These are phyloP conservation scores for Fusarium sp. DNA, from an alignment of 2,329 filamentous ascomycete species.

Conservation along the genomic window DNA sequence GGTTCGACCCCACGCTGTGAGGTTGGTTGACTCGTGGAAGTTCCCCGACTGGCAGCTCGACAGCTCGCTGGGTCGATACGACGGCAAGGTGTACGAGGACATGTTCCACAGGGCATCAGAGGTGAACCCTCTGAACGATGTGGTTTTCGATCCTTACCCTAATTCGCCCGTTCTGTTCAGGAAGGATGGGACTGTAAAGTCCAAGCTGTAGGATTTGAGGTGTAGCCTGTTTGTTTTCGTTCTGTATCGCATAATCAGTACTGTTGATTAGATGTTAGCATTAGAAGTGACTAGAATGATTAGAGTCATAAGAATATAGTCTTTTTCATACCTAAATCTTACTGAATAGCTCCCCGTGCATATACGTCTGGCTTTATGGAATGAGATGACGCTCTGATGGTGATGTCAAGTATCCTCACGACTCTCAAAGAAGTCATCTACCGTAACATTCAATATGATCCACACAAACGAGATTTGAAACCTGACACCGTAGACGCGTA, in stretches of 20 bases:
- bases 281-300: neutral
- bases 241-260: neutral
- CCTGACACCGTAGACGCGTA: too few relatives aligned
- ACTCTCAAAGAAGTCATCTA: neutral
- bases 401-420: neutral
- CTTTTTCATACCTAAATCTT: neutral
- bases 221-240: neutral
- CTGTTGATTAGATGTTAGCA: neutral
- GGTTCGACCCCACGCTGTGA: slow-evolving; percentile 78
- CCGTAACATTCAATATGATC: neutral
- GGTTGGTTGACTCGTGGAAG: slow-evolving; percentile 79
- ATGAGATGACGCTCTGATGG: neutral
- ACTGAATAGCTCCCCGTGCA: neutral
- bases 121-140: slow-evolving; percentile 78
- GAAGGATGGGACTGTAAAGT: slow-evolving; percentile 14
- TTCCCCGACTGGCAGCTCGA: slow-evolving; percentile 85
- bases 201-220: slow-evolving; percentile 24
- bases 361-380: neutral
- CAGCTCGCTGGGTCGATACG: slow-evolving; percentile 74
- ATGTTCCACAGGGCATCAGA: slow-evolving; percentile 79
- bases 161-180: slow-evolving; percentile 47
- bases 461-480: neutral
- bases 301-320: neutral
- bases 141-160: slow-evolving; percentile 80
- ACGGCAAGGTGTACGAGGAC: slow-evolving; percentile 83